Evolutionary conservation across 179 eudicot species (phyloP).

Genomic region (Silene vulgaris): DNA sequence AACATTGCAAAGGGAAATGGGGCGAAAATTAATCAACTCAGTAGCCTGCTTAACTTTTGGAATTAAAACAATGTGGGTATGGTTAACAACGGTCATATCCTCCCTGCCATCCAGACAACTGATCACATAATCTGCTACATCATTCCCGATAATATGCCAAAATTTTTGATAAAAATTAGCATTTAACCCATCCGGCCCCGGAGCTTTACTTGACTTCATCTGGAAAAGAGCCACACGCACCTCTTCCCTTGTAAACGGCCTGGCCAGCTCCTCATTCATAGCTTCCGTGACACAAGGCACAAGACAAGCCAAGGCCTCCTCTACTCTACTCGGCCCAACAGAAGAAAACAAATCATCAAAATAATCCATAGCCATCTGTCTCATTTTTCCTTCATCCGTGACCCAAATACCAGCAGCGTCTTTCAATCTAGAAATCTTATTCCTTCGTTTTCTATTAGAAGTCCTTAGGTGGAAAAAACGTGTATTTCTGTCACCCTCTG

Average conservation of each 20-base stretch:
- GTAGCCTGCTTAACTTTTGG: background rate
- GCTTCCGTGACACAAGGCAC: no score
- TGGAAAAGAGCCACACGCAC: background rate
- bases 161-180: slow-evolving; percentile 8
- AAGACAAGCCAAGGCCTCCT: no score
- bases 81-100: background rate
- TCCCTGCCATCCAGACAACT: background rate
- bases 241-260: no score
- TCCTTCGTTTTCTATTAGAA: background rate
- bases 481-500: background rate
- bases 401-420: no score
- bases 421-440: background rate
- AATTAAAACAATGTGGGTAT: background rate
- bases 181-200: background rate
- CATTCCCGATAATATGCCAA: background rate
- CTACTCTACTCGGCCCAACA: no score
- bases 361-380: no score
- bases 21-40: background rate
- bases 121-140: background rate
- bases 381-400: no score
- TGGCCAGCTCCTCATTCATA: no score
- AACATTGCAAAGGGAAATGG: background rate
- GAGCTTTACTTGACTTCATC: background rate
- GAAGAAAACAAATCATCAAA: no score
- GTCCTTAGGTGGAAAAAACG: background rate